Conservation (phyloP, 345 rosid species). For the Bruguiera parviflora region DNA sequence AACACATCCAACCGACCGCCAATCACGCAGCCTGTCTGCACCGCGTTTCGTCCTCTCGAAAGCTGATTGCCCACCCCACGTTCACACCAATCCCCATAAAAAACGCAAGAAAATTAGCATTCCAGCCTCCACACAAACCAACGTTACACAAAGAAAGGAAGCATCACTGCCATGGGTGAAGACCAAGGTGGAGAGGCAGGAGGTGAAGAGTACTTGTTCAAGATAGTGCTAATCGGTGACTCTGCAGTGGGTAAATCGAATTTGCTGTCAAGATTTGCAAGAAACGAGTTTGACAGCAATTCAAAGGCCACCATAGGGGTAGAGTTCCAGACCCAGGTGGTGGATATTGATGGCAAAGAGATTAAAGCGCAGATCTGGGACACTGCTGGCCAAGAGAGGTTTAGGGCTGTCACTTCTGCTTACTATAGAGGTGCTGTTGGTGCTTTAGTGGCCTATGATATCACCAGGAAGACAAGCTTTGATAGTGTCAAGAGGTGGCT, state of each 20-base stretch:
- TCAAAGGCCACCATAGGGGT: conserved; percentile 95
- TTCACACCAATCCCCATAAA: conserved; percentile 1
- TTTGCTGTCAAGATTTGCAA: conserved; percentile 67
- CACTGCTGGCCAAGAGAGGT: conserved; percentile 96
- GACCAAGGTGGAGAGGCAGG: conserved; percentile 53
- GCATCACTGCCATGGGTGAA: conserved; percentile 37
- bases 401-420: conserved; percentile 91
- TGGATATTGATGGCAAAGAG: conserved; percentile 86
- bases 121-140: not conserved
- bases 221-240: conserved; percentile 89
- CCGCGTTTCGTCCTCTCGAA: not conserved
- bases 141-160: not conserved
- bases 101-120: not conserved
- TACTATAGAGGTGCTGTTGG: conserved; percentile 96
- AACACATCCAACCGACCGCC: conserved; percentile 19
- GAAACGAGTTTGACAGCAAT: conserved; percentile 81
- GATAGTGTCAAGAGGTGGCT: conserved; percentile 90
- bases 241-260: conserved; percentile 96
- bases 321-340: conserved; percentile 78
- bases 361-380: conserved; percentile 99
- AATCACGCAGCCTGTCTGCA: conserved; percentile 19
- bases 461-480: conserved; percentile 63
- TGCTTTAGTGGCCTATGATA: conserved; percentile 86
- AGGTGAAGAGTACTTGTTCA: conserved; percentile 79
- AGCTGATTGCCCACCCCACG: conserved; percentile 4